These are phyloP conservation scores for Kodamaea sp. DNA, from an alignment of 1,139 yeast genomes.

Conservation along the genomic window DNA sequence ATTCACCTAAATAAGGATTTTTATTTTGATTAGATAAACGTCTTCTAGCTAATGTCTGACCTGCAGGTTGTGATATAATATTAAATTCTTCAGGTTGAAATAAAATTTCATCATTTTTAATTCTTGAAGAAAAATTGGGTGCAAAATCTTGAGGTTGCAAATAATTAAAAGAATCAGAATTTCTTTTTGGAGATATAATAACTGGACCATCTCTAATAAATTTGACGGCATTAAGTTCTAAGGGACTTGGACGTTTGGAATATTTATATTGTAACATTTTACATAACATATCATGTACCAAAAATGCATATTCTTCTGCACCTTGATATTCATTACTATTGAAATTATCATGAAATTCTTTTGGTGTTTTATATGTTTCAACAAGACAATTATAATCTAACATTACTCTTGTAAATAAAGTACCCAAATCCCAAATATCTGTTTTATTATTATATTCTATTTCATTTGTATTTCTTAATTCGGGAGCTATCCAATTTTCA, in stretches of 20 bases:
- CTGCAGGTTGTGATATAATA: too few relatives aligned
- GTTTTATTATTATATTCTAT: slow-evolving; percentile 63
- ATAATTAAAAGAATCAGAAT: background rate
- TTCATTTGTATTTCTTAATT: slow-evolving; percentile 40
- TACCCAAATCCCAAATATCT: slow-evolving; percentile 92
- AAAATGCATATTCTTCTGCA: slow-evolving; percentile 31
- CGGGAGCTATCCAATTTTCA: slow-evolving; percentile 74
- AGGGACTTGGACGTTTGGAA: slow-evolving; percentile 72
- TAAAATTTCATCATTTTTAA: too few relatives aligned
- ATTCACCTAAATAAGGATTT: slow-evolving; percentile 7
- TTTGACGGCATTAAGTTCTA: slow-evolving; percentile 79
- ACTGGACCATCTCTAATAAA: slow-evolving; percentile 71
- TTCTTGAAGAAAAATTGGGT: too few relatives aligned
- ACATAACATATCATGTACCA: slow-evolving; percentile 61
- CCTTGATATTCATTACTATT: slow-evolving; percentile 27
- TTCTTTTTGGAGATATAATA: slow-evolving; percentile 4
- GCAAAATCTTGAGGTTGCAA: background rate
- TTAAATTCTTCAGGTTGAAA: too few relatives aligned
- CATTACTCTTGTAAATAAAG: slow-evolving; percentile 67
- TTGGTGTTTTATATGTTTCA: slow-evolving; percentile 55
- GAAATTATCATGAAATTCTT: slow-evolving; percentile 52
- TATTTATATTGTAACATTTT: slow-evolving; percentile 64
- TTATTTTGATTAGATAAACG: slow-evolving; percentile 20
- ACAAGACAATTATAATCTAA: slow-evolving; percentile 49
- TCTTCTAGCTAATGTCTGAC: slow-evolving; percentile 8